A percentile compares a stretch with the other conserved stretches of the same genome.
These are phyloP conservation scores for Gleditsia sinensis DNA, from an alignment of 306 rosid species.

Conservation along the genomic window DNA sequence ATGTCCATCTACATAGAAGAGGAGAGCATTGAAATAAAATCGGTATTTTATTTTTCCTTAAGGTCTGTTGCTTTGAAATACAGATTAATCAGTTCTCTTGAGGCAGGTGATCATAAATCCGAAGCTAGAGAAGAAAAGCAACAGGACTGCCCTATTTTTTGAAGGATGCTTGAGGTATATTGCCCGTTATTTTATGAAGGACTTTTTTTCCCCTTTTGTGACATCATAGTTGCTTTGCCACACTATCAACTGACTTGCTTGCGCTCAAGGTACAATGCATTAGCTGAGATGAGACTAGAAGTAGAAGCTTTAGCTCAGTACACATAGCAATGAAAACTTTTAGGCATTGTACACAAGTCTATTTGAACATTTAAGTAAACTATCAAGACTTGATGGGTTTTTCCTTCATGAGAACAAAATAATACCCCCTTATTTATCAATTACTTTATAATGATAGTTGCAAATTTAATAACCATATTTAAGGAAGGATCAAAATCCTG, in stretches of 20 bases:
- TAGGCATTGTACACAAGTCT: not conserved
- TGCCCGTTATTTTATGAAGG: not conserved
- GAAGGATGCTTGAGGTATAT: constrained; percentile 93
- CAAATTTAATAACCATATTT: no score
- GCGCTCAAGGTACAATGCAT: not conserved
- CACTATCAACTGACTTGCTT: not conserved
- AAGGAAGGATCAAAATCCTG: no score
- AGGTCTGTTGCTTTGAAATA: constrained; percentile 31
- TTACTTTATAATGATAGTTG: not conserved
- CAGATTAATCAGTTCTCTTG: constrained; percentile 57
- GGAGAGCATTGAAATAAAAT: constrained; percentile 19
- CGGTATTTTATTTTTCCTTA: not conserved
- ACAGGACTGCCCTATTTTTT: constrained; percentile 77
- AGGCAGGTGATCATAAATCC: constrained; percentile 83
- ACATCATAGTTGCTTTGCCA: constrained; percentile 7
- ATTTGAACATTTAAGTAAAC: not conserved
- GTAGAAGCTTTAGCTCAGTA: not conserved
- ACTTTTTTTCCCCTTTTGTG: not conserved
- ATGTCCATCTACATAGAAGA: constrained; percentile 40
- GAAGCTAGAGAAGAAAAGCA: constrained; percentile 73
- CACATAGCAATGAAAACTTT: not conserved
- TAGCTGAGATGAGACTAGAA: constrained; percentile 7
- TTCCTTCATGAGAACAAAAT: not conserved
- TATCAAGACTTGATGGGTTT: not conserved
- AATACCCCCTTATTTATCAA: not conserved